Evolutionary conservation across 2,329 filamentous ascomycete genomes (phyloP).

Genomic region (Clarireedia homoeocarpa): DNA sequence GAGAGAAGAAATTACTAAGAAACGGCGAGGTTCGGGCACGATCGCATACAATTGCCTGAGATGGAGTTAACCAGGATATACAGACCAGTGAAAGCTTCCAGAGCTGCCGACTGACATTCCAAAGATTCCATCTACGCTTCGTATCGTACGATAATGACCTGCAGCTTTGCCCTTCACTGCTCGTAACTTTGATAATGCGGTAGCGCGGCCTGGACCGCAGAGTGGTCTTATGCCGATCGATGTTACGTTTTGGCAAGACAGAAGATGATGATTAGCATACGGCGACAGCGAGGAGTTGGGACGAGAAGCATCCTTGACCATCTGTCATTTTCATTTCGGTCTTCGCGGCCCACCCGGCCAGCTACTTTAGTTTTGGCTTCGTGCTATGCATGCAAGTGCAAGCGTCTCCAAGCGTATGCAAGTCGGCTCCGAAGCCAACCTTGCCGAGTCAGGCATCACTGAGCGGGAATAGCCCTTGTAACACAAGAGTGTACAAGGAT

Average conservation of each 20-base stretch:
- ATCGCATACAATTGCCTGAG: neutral
- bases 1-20: neutral
- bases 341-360: too few relatives aligned
- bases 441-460: neutral
- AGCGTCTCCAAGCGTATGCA: too few relatives aligned
- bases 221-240: neutral
- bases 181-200: neutral
- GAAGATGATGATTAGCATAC: too few relatives aligned
- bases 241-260: neutral
- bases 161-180: neutral
- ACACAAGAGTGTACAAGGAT: conserved; percentile 4
- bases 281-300: too few relatives aligned
- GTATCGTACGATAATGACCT: neutral
- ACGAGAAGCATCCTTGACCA: neutral
- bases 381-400: too few relatives aligned
- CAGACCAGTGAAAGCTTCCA: neutral
- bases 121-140: neutral
- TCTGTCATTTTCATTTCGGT: neutral
- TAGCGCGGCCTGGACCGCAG: neutral
- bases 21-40: neutral
- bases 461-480: too few relatives aligned
- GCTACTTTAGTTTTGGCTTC: too few relatives aligned
- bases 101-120: neutral
- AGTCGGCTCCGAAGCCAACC: neutral
- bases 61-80: neutral